These are phyloP conservation scores for Dendrobium catenatum DNA, from an alignment of 106 monocot species.

Conservation along the genomic window DNA sequence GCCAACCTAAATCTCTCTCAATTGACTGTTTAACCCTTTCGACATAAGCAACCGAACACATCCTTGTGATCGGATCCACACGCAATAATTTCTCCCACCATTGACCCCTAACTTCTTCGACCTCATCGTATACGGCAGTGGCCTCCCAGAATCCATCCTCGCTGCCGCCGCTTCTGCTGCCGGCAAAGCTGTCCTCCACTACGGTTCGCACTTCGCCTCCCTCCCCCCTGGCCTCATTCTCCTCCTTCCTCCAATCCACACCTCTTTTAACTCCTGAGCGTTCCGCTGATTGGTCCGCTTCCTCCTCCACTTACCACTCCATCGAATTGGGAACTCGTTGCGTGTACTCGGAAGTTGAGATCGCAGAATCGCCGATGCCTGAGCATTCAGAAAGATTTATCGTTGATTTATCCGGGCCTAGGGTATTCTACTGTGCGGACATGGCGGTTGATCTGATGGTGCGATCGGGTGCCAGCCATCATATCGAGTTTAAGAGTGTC, in stretches of 20 bases:
- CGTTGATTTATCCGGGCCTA: conserved; percentile 65
- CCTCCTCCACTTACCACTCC: conserved; percentile 5
- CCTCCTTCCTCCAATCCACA: conserved; percentile 8
- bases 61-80: too few species aligned
- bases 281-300: background rate
- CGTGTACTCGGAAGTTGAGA: conserved; percentile 38
- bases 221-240: conserved; percentile 17
- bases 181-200: conserved; percentile 88
- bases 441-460: conserved; percentile 63
- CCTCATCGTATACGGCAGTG: conserved; percentile 72
- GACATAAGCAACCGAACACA: too few species aligned
- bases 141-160: conserved; percentile 64
- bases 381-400: conserved; percentile 47
- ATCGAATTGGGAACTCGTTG: conserved; percentile 14
- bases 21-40: too few species aligned
- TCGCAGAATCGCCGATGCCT: conserved; percentile 22
- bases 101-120: conserved; percentile 50
- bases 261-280: background rate
- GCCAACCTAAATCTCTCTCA: too few species aligned
- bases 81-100: background rate
- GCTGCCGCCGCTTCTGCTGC: conserved; percentile 59
- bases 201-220: conserved; percentile 83
- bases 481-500: conserved; percentile 91
- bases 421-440: conserved; percentile 83
- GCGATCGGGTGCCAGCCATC: conserved; percentile 74